Conservation (phyloP, 495 filamentous ascomycete species). For the Stereocaulon alpinum region DNA sequence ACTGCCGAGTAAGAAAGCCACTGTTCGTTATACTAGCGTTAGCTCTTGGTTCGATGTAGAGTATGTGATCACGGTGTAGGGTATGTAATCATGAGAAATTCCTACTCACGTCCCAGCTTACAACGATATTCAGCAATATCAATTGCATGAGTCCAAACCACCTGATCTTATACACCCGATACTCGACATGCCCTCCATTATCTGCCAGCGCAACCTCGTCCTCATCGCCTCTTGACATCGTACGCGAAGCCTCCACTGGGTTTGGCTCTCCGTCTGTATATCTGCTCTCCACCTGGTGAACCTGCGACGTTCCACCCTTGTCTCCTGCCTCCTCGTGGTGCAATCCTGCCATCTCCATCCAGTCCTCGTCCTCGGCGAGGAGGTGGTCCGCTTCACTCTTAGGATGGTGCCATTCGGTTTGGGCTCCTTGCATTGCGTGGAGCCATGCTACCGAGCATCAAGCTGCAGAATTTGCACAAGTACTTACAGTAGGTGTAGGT, state of each 20-base stretch:
- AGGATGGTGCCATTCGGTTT: neutral
- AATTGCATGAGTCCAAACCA: conserved; percentile 74
- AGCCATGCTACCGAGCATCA: neutral
- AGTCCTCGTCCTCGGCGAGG: conserved; percentile 1
- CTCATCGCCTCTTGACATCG: neutral
- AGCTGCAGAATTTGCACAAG: neutral
- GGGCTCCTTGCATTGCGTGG: neutral
- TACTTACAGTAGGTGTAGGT: neutral
- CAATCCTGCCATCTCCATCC: conserved; percentile 5
- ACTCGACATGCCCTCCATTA: conserved; percentile 26
- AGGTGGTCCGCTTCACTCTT: conserved; percentile 9
- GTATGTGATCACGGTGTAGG: neutral
- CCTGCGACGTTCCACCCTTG: neutral
- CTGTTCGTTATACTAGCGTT: conserved; percentile 30
- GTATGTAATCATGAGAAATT: neutral
- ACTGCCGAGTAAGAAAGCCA: conserved; percentile 92
- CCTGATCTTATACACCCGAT: conserved; percentile 76
- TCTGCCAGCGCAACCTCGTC: neutral
- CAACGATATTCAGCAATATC: conserved; percentile 80
- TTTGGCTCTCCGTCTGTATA: conserved; percentile 8
- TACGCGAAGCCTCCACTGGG: neutral
- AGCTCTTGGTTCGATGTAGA: neutral
- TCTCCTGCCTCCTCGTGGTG: neutral
- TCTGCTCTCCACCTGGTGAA: neutral
- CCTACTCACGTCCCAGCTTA: conserved; percentile 83